Conservation (phyloP, 2,329 filamentous ascomycete genomes). For the Alternaria metachromatica region DNA sequence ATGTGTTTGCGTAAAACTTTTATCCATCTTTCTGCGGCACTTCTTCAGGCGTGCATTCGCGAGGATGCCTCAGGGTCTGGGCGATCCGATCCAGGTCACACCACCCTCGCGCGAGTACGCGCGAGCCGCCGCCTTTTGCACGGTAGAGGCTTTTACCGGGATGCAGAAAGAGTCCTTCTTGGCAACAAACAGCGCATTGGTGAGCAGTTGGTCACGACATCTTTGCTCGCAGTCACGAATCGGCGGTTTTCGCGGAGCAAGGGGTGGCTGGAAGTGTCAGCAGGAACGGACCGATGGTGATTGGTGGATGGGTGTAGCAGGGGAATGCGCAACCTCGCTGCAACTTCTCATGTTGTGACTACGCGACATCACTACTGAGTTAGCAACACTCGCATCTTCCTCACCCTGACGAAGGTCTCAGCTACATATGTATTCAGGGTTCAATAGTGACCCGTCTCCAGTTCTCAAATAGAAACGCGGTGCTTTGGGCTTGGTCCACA, state of each 20-base stretch:
- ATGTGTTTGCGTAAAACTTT: not conserved
- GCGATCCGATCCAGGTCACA: conserved; percentile 19
- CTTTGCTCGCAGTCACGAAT: conserved; percentile 10
- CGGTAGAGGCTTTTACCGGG: conserved; percentile 7
- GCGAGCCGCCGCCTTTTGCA: conserved; percentile 1
- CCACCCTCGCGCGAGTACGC: conserved; percentile 28
- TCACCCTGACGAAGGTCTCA: no score
- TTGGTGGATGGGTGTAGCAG: not conserved
- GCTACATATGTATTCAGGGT: no score
- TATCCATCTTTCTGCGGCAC: not conserved
- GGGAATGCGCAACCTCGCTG: not conserved
- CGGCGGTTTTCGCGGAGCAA: conserved; percentile 15
- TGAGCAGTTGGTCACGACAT: conserved; percentile 30
- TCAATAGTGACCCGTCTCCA: no score
- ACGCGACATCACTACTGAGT: not conserved
- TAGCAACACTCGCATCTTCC: no score
- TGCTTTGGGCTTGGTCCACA: no score
- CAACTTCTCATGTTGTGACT: not conserved
- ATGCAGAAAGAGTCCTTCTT: not conserved
- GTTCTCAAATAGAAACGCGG: no score
- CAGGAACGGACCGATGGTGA: not conserved
- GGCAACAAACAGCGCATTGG: not conserved
- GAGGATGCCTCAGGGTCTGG: not conserved
- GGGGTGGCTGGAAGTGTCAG: not conserved
- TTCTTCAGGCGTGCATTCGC: not conserved